Conservation (phyloP, 306 rosid genomes). For the Luffa acutangula region DNA sequence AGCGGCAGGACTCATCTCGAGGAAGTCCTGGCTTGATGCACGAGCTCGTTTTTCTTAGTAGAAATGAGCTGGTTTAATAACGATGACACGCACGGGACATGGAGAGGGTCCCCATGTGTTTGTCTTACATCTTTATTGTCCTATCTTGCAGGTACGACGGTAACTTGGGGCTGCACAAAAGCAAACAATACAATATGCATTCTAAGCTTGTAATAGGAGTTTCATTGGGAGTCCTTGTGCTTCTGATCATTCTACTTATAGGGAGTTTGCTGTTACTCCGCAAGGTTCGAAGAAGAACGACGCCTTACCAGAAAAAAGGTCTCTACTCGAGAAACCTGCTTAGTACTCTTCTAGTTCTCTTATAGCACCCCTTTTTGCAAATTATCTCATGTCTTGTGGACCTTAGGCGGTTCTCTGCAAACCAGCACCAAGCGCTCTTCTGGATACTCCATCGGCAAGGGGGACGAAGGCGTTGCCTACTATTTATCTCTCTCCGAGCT, state of each 20-base stretch:
- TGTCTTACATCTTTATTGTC: background rate
- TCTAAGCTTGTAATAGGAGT: constrained; percentile 50
- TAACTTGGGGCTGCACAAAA: constrained; percentile 45
- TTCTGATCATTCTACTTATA: constrained; percentile 37
- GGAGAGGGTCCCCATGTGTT: background rate
- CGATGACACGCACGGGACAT: background rate
- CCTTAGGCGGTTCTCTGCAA: constrained; percentile 50
- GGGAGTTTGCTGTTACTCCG: constrained; percentile 42
- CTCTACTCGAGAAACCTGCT: constrained; percentile 10
- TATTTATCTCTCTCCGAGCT: constrained; percentile 57
- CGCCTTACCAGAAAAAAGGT: constrained; percentile 48
- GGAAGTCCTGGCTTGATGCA: background rate
- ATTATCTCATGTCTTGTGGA: background rate
- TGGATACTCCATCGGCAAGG: constrained; percentile 40
- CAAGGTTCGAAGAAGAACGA: constrained; percentile 31
- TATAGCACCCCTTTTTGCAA: background rate
- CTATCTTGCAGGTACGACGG: constrained; percentile 42
- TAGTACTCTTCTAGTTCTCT: background rate
- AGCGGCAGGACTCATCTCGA: background rate
- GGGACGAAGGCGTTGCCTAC: constrained; percentile 85
- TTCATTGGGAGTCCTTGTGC: constrained; percentile 49
- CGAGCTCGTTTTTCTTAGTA: background rate
- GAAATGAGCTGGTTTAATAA: background rate
- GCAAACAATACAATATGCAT: constrained; percentile 37
- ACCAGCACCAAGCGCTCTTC: constrained; percentile 50